phyloP scores from a whole-genome alignment of 2,329 filamentous ascomycete species.

The Fonsecaea pugnacius region DNA sequence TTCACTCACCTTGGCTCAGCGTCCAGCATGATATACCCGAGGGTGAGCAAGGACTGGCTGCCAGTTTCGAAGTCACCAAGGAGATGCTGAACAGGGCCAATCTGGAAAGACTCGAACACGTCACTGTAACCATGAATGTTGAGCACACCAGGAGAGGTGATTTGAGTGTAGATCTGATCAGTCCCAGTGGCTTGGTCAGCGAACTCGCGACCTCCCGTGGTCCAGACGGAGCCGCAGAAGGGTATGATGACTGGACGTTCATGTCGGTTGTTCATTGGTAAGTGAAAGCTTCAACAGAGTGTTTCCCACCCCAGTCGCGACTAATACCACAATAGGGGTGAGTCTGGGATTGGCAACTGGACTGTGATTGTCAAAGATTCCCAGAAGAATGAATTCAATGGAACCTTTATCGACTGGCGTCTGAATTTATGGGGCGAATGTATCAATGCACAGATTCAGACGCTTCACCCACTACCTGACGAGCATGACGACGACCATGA shows the following conservation, averaged over 20 bases:
- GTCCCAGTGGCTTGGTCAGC: constrained; percentile 78
- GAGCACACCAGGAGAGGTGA: constrained; percentile 86
- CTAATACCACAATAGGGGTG: constrained; percentile 68
- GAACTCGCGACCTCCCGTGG: constrained; percentile 78
- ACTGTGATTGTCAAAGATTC: constrained; percentile 88
- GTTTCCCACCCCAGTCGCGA: constrained; percentile 10
- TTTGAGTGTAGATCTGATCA: constrained; percentile 86
- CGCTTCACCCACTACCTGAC: constrained; percentile 76
- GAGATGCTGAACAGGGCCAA: constrained; percentile 83
- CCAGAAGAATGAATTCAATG: constrained; percentile 73
- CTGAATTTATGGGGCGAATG: constrained; percentile 92
- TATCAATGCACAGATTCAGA: constrained; percentile 74
- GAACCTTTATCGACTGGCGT: constrained; percentile 87
- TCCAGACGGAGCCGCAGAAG: constrained; percentile 66
- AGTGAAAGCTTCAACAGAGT: constrained; percentile 42
- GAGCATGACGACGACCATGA: constrained; percentile 80
- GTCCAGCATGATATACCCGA: constrained; percentile 85
- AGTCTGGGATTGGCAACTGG: constrained; percentile 85
- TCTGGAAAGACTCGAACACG: constrained; percentile 84
- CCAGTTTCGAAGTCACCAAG: constrained; percentile 78
- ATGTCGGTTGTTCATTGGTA: constrained; percentile 98
- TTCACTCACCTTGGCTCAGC: constrained; percentile 88
- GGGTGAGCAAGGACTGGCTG: constrained; percentile 76
- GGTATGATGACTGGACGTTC: constrained; percentile 96
- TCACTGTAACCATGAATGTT: constrained; percentile 97